Evolutionary conservation across 2,329 filamentous ascomycete species (phyloP).

Genomic region (Rugonectria rugulosa): DNA sequence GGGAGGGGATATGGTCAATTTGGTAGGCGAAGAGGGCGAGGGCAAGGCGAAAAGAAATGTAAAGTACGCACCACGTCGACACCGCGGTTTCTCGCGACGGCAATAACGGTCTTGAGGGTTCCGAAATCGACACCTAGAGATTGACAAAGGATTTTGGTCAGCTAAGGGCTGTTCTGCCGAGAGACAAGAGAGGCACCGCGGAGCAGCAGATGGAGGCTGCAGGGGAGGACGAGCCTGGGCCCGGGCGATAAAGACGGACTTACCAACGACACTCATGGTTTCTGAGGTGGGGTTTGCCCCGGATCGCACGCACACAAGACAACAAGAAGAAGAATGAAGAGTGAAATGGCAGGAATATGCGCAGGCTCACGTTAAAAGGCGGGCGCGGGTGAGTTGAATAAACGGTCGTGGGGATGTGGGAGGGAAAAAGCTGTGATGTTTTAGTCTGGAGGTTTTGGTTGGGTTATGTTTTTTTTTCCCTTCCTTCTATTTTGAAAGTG

Average conservation of each 20-base stretch:
- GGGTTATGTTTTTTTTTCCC: constrained; percentile 22
- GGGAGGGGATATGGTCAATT: constrained; percentile 2
- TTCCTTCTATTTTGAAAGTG: constrained; percentile 20
- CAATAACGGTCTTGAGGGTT: constrained; percentile 95
- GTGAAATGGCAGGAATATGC: constrained; percentile 11
- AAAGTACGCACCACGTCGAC: constrained; percentile 90
- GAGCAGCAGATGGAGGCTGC: background rate
- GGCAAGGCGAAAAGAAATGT: constrained; percentile 1
- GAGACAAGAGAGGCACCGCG: background rate
- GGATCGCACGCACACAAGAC: constrained; percentile 30
- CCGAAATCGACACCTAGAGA: constrained; percentile 87
- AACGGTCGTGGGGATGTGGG: constrained; percentile 19
- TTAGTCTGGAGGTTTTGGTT: constrained; percentile 8
- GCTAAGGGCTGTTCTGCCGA: constrained; percentile 13
- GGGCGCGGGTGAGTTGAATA: constrained; percentile 21
- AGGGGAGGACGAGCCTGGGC: background rate
- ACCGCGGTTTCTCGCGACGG: constrained; percentile 96
- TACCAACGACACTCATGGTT: constrained; percentile 66
- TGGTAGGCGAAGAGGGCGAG: constrained; percentile 2
- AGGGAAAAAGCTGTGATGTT: constrained; percentile 19
- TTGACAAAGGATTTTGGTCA: constrained; percentile 28
- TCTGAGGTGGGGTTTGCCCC: constrained; percentile 40
- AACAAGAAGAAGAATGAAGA: constrained; percentile 19
- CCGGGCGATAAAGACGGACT: constrained; percentile 32
- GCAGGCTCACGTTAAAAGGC: constrained; percentile 32